Evolutionary conservation across 352 stramenopile species (phyloP).

Genomic region (Pythium biforme): DNA sequence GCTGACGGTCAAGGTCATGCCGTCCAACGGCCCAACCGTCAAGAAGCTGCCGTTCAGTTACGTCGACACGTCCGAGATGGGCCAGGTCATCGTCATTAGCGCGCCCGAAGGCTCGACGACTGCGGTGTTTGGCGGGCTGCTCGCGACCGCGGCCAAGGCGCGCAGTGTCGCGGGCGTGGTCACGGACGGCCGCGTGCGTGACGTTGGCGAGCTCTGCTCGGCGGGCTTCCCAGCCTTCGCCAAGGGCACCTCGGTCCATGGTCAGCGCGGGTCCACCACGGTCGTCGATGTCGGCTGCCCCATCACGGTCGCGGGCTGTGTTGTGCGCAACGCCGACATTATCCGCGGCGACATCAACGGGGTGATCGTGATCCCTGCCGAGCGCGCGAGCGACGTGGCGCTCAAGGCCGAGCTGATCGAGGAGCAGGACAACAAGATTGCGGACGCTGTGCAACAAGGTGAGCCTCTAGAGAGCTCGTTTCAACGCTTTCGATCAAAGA

Average conservation of each 20-base stretch:
- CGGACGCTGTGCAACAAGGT: slow-evolving; percentile 75
- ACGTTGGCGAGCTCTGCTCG: slow-evolving; percentile 68
- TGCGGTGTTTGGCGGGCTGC: slow-evolving; percentile 69
- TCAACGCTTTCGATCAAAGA: slow-evolving; percentile 74
- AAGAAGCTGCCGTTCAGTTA: slow-evolving; percentile 79
- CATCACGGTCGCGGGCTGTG: slow-evolving; percentile 68
- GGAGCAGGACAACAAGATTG: slow-evolving; percentile 78
- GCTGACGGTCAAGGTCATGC: slow-evolving; percentile 75
- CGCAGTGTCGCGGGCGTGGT: slow-evolving; percentile 64
- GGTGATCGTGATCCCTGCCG: slow-evolving; percentile 71
- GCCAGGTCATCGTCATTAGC: slow-evolving; percentile 80
- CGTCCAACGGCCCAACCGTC: slow-evolving; percentile 50
- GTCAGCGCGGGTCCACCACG: slow-evolving; percentile 49
- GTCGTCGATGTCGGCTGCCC: slow-evolving; percentile 70
- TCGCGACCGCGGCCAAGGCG: slow-evolving; percentile 70
- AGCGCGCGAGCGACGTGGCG: slow-evolving; percentile 68
- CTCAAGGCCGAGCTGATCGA: slow-evolving; percentile 75
- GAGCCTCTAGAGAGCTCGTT: slow-evolving; percentile 73
- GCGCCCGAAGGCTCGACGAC: slow-evolving; percentile 47
- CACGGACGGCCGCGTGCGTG: slow-evolving; percentile 70
- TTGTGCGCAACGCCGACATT: slow-evolving; percentile 78
- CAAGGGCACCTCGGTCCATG: slow-evolving; percentile 72
- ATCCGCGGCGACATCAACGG: slow-evolving; percentile 83
- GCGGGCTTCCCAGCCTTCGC: slow-evolving; percentile 74
- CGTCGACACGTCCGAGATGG: slow-evolving; percentile 69